Percentiles rank a stretch among this genome's conserved stretches.
phyloP scores from a whole-genome alignment of 768 basidiomycete species.

The Ramaria sp. region DNA sequence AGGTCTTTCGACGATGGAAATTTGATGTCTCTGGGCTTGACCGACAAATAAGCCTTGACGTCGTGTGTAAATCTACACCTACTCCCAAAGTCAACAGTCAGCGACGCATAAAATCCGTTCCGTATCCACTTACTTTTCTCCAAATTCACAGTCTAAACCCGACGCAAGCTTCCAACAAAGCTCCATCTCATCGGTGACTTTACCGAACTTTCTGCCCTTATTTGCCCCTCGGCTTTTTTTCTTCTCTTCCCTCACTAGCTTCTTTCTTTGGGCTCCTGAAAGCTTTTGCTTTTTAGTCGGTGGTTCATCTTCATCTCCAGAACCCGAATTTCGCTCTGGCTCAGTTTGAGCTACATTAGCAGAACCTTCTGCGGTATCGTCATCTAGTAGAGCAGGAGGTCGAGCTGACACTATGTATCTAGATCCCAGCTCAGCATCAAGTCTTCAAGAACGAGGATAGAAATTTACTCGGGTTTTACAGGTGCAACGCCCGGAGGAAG shows the following conservation, averaged over 20 bases:
- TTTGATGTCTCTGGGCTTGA: constrained; percentile 63
- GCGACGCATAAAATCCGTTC: not conserved
- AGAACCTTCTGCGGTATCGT: constrained; percentile 55
- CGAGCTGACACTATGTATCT: constrained; percentile 17
- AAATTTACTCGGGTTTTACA: constrained; percentile 39
- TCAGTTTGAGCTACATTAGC: constrained; percentile 24
- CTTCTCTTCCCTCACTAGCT: constrained; percentile 50
- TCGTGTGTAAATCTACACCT: constrained; percentile 81
- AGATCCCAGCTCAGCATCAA: not conserved
- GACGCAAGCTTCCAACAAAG: constrained; percentile 75
- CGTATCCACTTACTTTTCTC: constrained; percentile 40
- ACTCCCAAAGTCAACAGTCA: not conserved
- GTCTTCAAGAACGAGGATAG: not conserved
- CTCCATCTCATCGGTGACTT: constrained; percentile 68
- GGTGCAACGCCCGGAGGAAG: constrained; percentile 37
- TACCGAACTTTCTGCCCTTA: constrained; percentile 70
- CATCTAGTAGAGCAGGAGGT: constrained; percentile 28
- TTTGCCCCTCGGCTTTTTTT: constrained; percentile 74
- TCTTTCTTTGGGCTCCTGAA: constrained; percentile 28
- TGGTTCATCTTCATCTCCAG: constrained; percentile 9
- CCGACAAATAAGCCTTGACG: constrained; percentile 58
- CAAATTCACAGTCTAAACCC: constrained; percentile 60
- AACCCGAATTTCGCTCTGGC: constrained; percentile 7
- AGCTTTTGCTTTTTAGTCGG: constrained; percentile 17
- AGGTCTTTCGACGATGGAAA: constrained; percentile 39